phyloP scores from a whole-genome alignment of 371 early-diverging fungal genomes.

The Mortierella sp. region DNA sequence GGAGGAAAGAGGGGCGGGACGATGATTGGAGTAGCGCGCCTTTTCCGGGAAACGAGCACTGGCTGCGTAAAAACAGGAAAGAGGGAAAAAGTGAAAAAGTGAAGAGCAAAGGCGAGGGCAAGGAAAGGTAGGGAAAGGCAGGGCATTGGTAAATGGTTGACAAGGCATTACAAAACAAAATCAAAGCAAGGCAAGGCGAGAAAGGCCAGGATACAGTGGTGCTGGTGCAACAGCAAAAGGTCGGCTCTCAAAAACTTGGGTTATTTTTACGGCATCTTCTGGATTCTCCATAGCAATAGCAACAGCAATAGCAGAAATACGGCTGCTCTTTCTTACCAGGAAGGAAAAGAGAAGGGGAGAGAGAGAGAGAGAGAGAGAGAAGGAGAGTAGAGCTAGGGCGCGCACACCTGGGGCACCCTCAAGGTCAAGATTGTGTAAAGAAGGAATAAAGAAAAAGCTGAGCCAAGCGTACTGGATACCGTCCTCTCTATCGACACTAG shows the following conservation, averaged over 20 bases:
- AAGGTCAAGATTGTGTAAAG: neutral
- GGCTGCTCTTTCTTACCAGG: neutral
- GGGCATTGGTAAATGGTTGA: neutral
- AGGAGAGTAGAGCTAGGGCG: too few species aligned
- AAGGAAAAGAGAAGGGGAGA: neutral
- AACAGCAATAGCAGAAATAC: neutral
- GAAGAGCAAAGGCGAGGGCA: neutral
- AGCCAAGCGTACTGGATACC: neutral
- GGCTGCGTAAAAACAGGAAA: neutral
- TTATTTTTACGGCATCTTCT: conserved; percentile 14
- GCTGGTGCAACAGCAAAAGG: neutral
- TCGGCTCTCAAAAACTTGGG: conserved; percentile 16
- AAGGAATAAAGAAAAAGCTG: neutral
- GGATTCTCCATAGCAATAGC: conserved; percentile 10
- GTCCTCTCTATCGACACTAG: neutral
- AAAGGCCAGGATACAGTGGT: neutral
- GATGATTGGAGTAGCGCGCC: conserved; percentile 6
- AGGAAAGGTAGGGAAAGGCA: neutral
- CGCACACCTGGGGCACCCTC: neutral
- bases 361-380: neutral
- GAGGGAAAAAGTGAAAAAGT: neutral
- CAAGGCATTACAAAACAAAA: too few species aligned
- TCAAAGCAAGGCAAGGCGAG: neutral
- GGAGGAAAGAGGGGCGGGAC: neutral
- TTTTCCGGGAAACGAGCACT: conserved; percentile 1